Conservation (phyloP, 768 basidiomycete species). For the Suillus ampliporus region DNA sequence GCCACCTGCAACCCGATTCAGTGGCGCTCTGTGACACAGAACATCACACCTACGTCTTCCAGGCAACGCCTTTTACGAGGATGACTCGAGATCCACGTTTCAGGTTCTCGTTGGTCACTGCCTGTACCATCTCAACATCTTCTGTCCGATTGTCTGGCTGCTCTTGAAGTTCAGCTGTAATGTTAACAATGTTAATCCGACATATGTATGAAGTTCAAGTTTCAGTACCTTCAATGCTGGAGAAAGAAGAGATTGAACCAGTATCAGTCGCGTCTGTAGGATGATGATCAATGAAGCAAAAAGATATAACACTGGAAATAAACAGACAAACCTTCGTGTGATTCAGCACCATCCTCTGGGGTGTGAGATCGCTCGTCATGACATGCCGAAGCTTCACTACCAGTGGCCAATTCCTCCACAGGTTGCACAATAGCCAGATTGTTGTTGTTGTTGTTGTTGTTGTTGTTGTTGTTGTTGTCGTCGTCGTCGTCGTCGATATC, state of each 20-base stretch:
- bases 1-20: slow-evolving; percentile 9
- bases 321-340: background rate
- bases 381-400: background rate
- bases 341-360: background rate
- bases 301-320: background rate
- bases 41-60: slow-evolving; percentile 12
- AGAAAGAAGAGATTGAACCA: slow-evolving; percentile 1
- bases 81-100: background rate
- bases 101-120: background rate
- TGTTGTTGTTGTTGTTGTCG: too few relatives aligned
- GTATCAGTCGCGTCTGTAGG: background rate
- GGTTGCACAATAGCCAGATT: background rate
- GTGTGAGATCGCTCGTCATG: background rate
- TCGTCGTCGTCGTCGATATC: slow-evolving; percentile 10
- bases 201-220: too few relatives aligned
- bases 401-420: background rate
- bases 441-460: background rate
- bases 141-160: background rate
- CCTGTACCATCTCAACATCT: background rate
- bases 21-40: background rate
- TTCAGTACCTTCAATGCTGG: slow-evolving; percentile 9
- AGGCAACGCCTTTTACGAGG: slow-evolving; percentile 15
- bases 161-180: background rate
- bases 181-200: background rate
- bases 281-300: background rate